A percentile compares a stretch with the other conserved stretches of the same genome.
Conservation (phyloP, 768 basidiomycete genomes). For the Lactifluus volemus region DNA sequence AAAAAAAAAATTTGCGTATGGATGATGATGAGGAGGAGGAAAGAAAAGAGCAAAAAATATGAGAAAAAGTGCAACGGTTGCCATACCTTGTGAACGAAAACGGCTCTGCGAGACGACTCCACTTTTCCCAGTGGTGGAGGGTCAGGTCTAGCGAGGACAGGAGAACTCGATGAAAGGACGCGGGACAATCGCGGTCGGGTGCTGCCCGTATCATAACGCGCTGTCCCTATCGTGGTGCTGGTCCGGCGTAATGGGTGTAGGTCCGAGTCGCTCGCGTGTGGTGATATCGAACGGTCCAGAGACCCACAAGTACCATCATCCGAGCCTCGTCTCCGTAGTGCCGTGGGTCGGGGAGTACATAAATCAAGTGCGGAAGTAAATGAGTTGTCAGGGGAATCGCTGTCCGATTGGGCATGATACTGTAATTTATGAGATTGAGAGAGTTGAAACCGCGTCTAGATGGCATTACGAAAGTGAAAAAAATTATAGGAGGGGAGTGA, state of each 20-base stretch:
- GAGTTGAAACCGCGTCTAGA: slow-evolving; percentile 9
- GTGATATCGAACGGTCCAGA: neutral
- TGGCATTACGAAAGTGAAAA: slow-evolving; percentile 6
- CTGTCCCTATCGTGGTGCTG: slow-evolving; percentile 9
- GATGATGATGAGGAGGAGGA: neutral
- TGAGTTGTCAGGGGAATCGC: neutral
- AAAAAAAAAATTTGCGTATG: no score
- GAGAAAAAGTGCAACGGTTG: neutral
- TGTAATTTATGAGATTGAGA: neutral
- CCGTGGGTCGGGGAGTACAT: neutral
- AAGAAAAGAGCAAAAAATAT: no score
- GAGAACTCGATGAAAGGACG: slow-evolving; percentile 7
- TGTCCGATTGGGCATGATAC: neutral
- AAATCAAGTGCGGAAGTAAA: slow-evolving; percentile 18
- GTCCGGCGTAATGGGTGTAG: slow-evolving; percentile 16
- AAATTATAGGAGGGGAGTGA: neutral
- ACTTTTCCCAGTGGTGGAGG: neutral
- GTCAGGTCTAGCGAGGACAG: neutral
- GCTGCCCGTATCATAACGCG: slow-evolving; percentile 8
- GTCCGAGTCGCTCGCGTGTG: neutral
- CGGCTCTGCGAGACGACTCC: slow-evolving; percentile 27
- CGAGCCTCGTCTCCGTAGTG: slow-evolving; percentile 24
- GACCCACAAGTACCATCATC: slow-evolving; percentile 21
- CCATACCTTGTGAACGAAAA: slow-evolving; percentile 52
- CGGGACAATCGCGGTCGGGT: slow-evolving; percentile 16